phyloP scores from a whole-genome alignment of 1,139 yeast genomes.

The Candida tropicalis region DNA sequence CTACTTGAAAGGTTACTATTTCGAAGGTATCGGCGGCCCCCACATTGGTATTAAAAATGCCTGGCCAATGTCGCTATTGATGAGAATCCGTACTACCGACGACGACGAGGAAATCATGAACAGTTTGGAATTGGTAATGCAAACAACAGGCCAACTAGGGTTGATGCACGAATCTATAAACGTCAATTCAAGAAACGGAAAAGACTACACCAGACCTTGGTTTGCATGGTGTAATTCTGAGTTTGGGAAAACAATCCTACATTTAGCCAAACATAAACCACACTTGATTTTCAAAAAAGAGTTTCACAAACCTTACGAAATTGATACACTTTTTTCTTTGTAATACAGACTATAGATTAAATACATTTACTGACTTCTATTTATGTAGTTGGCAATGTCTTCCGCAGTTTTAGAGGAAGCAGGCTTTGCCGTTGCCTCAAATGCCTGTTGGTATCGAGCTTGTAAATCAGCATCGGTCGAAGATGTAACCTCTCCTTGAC shows the following conservation, averaged over 20 bases:
- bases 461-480: constrained; percentile 57
- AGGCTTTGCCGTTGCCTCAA: constrained; percentile 61
- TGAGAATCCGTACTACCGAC: constrained; percentile 73
- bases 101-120: constrained; percentile 66
- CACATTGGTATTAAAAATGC: constrained; percentile 81
- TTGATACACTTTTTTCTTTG: constrained; percentile 25
- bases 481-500: constrained; percentile 60
- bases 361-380: constrained; percentile 19
- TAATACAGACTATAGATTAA: constrained; percentile 4
- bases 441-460: constrained; percentile 71
- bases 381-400: constrained; percentile 67
- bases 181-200: constrained; percentile 56
- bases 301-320: constrained; percentile 30
- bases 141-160: constrained; percentile 72
- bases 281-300: constrained; percentile 62
- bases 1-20: constrained; percentile 59
- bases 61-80: constrained; percentile 87
- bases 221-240: constrained; percentile 95
- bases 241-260: constrained; percentile 80
- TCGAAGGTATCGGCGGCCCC: constrained; percentile 88
- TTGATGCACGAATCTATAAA: constrained; percentile 83
- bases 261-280: constrained; percentile 75
- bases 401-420: constrained; percentile 71
- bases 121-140: constrained; percentile 54
- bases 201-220: constrained; percentile 72